Evolutionary conservation across 768 basidiomycete species (phyloP).

Genomic region (Lentinula boryana): DNA sequence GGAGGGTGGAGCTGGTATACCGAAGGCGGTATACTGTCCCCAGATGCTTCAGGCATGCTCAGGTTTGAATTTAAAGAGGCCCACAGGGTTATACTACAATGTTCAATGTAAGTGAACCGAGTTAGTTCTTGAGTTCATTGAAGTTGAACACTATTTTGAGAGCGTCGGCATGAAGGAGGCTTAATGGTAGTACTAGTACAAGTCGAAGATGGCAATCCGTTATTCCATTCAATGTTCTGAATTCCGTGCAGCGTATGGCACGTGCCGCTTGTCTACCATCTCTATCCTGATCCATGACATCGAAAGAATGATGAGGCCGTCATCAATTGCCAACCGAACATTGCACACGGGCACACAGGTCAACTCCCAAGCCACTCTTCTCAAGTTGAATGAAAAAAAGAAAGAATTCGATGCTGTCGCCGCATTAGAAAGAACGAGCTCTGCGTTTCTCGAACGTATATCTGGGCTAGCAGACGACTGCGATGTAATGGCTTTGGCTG

Average conservation of each 20-base stretch:
- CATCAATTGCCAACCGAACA: slow-evolving; percentile 42
- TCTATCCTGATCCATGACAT: background rate
- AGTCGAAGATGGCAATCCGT: too few species aligned
- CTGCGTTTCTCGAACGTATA: slow-evolving; percentile 60
- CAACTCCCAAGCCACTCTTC: slow-evolving; percentile 40
- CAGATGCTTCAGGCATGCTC: background rate
- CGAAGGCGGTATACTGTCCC: slow-evolving; percentile 23
- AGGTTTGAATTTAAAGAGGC: background rate
- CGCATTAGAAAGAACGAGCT: slow-evolving; percentile 61
- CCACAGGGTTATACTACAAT: background rate
- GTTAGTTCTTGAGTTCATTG: background rate
- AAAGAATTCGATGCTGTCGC: slow-evolving; percentile 74
- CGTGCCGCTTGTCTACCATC: too few species aligned
- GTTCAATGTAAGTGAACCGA: background rate
- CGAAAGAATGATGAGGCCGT: slow-evolving; percentile 40
- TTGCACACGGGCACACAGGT: slow-evolving; percentile 40
- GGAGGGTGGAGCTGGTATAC: slow-evolving; percentile 67
- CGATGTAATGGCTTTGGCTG: slow-evolving; percentile 73
- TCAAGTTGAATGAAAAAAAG: slow-evolving; percentile 70
- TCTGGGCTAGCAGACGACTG: slow-evolving; percentile 67
- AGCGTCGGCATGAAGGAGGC: background rate
- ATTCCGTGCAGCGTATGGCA: too few species aligned
- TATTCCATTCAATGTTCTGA: too few species aligned
- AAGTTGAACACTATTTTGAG: slow-evolving; percentile 5
- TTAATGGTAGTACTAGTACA: too few species aligned